A percentile compares a stretch with the other conserved stretches of the same genome.
Conservation (phyloP, 2,329 filamentous ascomycete species). For the Pseudogymnoascus sp. region DNA sequence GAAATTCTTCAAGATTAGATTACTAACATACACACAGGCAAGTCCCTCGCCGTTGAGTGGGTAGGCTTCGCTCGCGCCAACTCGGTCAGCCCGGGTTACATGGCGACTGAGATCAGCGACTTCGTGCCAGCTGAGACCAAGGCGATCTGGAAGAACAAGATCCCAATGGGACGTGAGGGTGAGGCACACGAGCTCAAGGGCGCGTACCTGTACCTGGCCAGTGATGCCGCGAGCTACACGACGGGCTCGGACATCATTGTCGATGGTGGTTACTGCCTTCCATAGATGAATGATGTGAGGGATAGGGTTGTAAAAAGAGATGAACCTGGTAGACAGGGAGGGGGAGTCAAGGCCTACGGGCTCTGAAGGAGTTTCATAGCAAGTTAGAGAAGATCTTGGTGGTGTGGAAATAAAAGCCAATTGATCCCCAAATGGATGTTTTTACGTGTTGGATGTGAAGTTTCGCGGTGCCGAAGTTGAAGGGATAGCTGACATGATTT, state of each 20-base stretch:
- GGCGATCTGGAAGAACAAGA: conserved; percentile 68
- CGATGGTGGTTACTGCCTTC: conserved; percentile 18
- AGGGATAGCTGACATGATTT: neutral
- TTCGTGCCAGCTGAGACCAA: conserved; percentile 60
- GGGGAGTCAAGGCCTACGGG: neutral
- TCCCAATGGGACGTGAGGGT: conserved; percentile 71
- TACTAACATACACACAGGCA: conserved; percentile 36
- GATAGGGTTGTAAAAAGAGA: neutral
- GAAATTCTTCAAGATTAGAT: neutral
- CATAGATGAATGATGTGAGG: neutral
- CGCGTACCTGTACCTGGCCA: conserved; percentile 72
- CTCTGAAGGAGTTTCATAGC: neutral
- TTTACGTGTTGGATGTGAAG: neutral
- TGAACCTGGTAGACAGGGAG: neutral
- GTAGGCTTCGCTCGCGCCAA: conserved; percentile 66
- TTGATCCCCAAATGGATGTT: neutral
- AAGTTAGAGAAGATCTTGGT: conserved; percentile 1
- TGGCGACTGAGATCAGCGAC: conserved; percentile 62
- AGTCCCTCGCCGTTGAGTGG: conserved; percentile 69
- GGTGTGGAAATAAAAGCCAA: neutral
- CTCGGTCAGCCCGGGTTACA: conserved; percentile 66
- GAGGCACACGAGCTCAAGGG: conserved; percentile 70
- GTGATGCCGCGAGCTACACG: conserved; percentile 74
- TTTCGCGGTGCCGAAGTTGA: neutral
- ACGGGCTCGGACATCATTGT: conserved; percentile 43